These are phyloP conservation scores for Podaxis sp. DNA, from an alignment of 768 basidiomycete genomes.

Conservation along the genomic window DNA sequence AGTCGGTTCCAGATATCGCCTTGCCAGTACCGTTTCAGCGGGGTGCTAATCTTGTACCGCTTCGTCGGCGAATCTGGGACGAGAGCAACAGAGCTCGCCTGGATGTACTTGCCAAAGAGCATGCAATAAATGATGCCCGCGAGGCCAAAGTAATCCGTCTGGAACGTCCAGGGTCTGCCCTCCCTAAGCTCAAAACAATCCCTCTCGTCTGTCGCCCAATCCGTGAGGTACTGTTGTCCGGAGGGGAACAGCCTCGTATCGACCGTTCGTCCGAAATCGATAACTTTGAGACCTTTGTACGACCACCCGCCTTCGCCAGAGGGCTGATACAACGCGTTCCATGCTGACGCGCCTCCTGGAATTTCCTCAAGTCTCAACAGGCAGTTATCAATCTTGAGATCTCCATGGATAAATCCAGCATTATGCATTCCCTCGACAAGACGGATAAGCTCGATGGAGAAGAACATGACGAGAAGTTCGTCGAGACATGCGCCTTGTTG, in stretches of 20 bases:
- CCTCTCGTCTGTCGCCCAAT: conserved; percentile 86
- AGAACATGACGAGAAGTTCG: conserved; percentile 93
- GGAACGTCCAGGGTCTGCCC: conserved; percentile 85
- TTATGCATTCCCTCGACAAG: conserved; percentile 80
- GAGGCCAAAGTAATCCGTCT: conserved; percentile 96
- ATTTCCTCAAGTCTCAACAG: conserved; percentile 88
- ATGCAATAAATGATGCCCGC: conserved; percentile 94
- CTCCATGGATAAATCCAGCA: conserved; percentile 91
- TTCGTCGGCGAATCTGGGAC: conserved; percentile 31
- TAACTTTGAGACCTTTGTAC: conserved; percentile 85
- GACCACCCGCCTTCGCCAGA: conserved; percentile 83
- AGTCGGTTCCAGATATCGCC: conserved; percentile 78
- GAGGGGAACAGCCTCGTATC: conserved; percentile 81
- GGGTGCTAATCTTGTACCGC: conserved; percentile 66
- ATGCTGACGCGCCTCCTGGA: conserved; percentile 64
- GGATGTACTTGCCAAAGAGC: conserved; percentile 96
- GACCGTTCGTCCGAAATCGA: conserved; percentile 97
- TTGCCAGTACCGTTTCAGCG: conserved; percentile 97
- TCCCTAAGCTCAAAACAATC: conserved; percentile 93
- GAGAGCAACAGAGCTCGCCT: conserved; percentile 55
- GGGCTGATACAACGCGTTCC: conserved; percentile 77
- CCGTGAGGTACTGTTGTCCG: conserved; percentile 78
- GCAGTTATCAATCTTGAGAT: conserved; percentile 99
- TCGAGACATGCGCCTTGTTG: conserved; percentile 84
- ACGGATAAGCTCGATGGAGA: conserved; percentile 86